Evolutionary conservation across 331 rosid genomes (phyloP), one percentile per base, ranked within the genome.

Genomic region (Rhamnella rubrinervis): DNA sequence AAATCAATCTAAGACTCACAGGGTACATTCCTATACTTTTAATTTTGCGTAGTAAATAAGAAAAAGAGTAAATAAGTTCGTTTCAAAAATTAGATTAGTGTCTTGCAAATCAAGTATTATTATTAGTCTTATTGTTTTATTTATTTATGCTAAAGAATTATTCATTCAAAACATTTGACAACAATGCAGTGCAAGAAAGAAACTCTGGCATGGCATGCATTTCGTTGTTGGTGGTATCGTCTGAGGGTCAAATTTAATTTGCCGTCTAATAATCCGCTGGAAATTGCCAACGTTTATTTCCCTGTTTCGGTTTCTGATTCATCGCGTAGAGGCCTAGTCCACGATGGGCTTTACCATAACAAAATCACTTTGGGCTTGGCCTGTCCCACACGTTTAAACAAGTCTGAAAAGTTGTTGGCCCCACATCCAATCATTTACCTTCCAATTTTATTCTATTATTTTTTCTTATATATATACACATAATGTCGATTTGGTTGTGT

Each of bases 181-280:
- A 76, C 63, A 67, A 73, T 59, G 17, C 2, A 56, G 71, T 57
- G 57, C 78, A 74, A 51, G 71, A 59, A 59, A 66, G 62, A 56
- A 76, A 65, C 53, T 77, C 37, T 31, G 5, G 35, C 35, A 31
- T 6, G 7, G 15, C 3, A 20, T 18, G 59, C n/a, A 37, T 61
- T 61, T 60, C 5, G 50, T 21, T 13, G 3, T 4, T 31, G 3
- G 35, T 0, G 4, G 62, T 20, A 47, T 26, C 53, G 50, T n/a
- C 38, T 11, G 38, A 2, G 17, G 59, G 65, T 38, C 20, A 65
- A 59, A 26, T 55, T 55, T 15, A 59, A 26, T 55, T 55, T 15
- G 63, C 15, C 60, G 37, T 59, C 31, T 23, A 20, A 31, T 31
- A 31, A 3, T 2, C 35, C 35, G 35, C 35, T 31, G 35, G 35